Conservation (phyloP, 805 yeast genomes). For the Grigorovia transvaalensis region DNA sequence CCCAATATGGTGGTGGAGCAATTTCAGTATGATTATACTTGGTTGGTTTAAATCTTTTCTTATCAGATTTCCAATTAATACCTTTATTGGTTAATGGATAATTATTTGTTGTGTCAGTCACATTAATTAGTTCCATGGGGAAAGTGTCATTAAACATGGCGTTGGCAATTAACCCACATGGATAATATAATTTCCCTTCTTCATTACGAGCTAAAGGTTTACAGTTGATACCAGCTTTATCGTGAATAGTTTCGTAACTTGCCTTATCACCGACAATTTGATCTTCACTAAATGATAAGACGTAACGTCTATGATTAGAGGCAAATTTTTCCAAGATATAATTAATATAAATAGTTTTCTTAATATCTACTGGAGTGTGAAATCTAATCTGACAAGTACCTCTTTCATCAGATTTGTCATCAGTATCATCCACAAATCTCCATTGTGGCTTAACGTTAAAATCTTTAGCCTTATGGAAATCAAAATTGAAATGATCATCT, state of each 20-base stretch:
- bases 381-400: slow-evolving; percentile 66
- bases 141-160: slow-evolving; percentile 86
- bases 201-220: slow-evolving; percentile 46
- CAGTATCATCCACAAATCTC: slow-evolving; percentile 41
- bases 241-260: slow-evolving; percentile 39
- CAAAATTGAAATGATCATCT: slow-evolving; percentile 39
- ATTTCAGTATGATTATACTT: slow-evolving; percentile 55
- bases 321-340: slow-evolving; percentile 81
- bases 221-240: slow-evolving; percentile 44
- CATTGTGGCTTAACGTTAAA: slow-evolving; percentile 47
- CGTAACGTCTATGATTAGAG: slow-evolving; percentile 93
- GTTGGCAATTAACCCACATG: slow-evolving; percentile 93
- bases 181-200: slow-evolving; percentile 62
- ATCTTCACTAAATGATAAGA: slow-evolving; percentile 72
- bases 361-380: slow-evolving; percentile 58
- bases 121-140: slow-evolving; percentile 28
- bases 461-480: slow-evolving; percentile 41
- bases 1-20: slow-evolving; percentile 95
- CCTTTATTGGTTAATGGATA: slow-evolving; percentile 39
- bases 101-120: slow-evolving; percentile 27
- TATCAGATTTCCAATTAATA: slow-evolving; percentile 82
- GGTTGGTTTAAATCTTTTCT: slow-evolving; percentile 61
- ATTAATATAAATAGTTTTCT: slow-evolving; percentile 65
- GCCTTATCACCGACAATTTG: slow-evolving; percentile 76
- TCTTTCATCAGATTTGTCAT: slow-evolving; percentile 41